These are phyloP conservation scores for Yamadazyma atlantica DNA, from an alignment of 1,139 yeast species.

Conservation along the genomic window DNA sequence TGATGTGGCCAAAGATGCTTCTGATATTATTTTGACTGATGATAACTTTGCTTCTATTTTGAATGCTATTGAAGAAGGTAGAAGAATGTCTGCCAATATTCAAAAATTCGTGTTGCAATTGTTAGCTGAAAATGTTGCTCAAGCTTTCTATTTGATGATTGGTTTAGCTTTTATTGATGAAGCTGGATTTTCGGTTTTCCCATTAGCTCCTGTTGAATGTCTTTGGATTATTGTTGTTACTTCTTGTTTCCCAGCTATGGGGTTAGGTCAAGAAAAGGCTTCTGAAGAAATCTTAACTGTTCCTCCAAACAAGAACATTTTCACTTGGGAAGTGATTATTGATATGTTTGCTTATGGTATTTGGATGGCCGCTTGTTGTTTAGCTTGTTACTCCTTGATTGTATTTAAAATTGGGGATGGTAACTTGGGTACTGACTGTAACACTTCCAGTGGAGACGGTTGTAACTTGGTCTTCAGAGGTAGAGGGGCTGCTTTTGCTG, in stretches of 20 bases:
- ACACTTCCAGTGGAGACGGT: conserved; percentile 24
- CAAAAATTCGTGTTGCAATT: conserved; percentile 81
- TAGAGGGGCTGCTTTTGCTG: conserved; percentile 78
- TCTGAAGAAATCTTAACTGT: conserved; percentile 63
- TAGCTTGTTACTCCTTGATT: conserved; percentile 63
- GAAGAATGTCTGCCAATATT: conserved; percentile 78
- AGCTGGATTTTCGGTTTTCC: conserved; percentile 65
- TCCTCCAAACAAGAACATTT: conserved; percentile 66
- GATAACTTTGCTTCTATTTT: conserved; percentile 78
- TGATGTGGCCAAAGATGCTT: conserved; percentile 80
- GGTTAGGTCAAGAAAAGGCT: conserved; percentile 74
- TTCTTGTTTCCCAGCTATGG: conserved; percentile 85
- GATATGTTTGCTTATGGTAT: conserved; percentile 79
- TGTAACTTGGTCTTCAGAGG: conserved; percentile 75
- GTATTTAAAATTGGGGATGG: conserved; percentile 73
- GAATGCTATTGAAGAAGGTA: conserved; percentile 79
- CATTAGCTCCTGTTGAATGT: conserved; percentile 77
- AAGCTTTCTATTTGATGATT: conserved; percentile 67
- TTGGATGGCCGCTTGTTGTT: conserved; percentile 72
- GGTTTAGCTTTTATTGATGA: conserved; percentile 70
- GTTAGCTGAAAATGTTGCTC: conserved; percentile 77
- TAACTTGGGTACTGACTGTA: conserved; percentile 65
- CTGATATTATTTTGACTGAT: conserved; percentile 72
- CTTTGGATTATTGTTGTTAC: conserved; percentile 79
- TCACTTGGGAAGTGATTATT: conserved; percentile 66